Conservation (phyloP, 2,329 filamentous ascomycete species). For the Neofusicoccum laricinum region DNA sequence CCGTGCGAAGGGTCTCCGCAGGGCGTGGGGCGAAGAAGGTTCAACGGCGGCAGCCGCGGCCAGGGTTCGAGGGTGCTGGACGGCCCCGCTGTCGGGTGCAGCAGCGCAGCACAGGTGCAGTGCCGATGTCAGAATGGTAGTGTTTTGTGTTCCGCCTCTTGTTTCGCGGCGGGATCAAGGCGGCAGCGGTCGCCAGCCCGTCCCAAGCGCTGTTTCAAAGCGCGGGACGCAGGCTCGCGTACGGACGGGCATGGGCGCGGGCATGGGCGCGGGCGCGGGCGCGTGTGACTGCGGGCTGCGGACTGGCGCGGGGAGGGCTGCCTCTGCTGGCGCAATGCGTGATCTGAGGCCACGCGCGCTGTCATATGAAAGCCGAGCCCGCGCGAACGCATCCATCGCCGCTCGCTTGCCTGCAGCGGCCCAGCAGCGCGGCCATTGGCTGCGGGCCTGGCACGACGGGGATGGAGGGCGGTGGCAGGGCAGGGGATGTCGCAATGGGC, state of each 20-base stretch:
- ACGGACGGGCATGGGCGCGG: not conserved
- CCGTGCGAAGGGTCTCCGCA: not conserved
- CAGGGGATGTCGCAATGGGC: not conserved
- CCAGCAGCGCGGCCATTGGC: not conserved
- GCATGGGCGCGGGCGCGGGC: not conserved
- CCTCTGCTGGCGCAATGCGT: not conserved
- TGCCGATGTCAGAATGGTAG: not conserved
- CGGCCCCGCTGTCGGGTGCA: not conserved
- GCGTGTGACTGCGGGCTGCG: not conserved
- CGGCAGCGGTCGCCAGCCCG: not conserved
- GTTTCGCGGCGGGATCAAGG: not conserved
- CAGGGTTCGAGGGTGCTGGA: not conserved
- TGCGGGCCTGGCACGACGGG: not conserved
- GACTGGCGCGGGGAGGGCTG: not conserved
- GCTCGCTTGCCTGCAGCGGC: not conserved
- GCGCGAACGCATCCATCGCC: not conserved
- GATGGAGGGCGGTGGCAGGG: not conserved
- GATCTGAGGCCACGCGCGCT: not conserved
- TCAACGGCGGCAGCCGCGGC: conserved; percentile 12
- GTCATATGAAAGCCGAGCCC: not conserved
- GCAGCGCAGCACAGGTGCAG: not conserved
- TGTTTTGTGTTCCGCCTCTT: not conserved
- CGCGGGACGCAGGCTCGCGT: conserved; percentile 9
- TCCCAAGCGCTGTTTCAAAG: conserved; percentile 6
- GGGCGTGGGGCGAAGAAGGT: conserved; percentile 5